phyloP scores from a whole-genome alignment of 768 basidiomycete species.

The Punctularia strigosozonata region DNA sequence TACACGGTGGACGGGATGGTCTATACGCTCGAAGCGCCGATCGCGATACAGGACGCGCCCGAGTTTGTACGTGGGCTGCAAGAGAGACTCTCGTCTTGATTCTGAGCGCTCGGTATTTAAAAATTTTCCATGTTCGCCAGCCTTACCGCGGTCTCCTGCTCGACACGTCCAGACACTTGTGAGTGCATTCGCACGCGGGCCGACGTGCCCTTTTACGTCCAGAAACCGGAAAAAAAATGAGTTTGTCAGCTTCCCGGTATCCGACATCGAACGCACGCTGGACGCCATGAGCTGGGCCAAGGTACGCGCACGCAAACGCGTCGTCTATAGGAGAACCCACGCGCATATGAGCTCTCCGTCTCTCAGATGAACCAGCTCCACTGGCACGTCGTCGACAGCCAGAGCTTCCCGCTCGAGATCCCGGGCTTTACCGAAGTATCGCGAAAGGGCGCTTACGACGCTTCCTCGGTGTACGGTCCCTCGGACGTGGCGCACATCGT shows the following conservation, averaged over 20 bases:
- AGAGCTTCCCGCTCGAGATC: constrained; percentile 36
- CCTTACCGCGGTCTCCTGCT: constrained; percentile 72
- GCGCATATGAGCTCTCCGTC: not conserved
- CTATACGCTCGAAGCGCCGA: constrained; percentile 44
- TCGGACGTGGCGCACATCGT: constrained; percentile 28
- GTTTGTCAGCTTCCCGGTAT: constrained; percentile 39
- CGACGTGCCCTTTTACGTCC: not conserved
- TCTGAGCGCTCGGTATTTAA: no score
- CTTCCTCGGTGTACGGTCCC: constrained; percentile 21
- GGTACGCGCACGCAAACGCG: constrained; percentile 15
- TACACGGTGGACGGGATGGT: constrained; percentile 35
- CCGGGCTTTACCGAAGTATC: constrained; percentile 25
- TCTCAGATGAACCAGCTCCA: constrained; percentile 21
- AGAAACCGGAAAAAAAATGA: not conserved
- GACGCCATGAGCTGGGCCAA: constrained; percentile 73
- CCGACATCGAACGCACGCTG: constrained; percentile 55
- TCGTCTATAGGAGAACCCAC: not conserved
- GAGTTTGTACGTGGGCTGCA: constrained; percentile 42
- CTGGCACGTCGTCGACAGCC: constrained; percentile 38
- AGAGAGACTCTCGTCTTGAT: no score
- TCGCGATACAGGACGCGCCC: constrained; percentile 50
- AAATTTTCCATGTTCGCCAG: constrained; percentile 19
- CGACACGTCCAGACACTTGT: constrained; percentile 65
- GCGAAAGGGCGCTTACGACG: constrained; percentile 31
- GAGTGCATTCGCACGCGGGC: constrained; percentile 1